These are phyloP conservation scores for Aspergillus sp. DNA, from an alignment of 2,329 filamentous ascomycete genomes.

Conservation along the genomic window DNA sequence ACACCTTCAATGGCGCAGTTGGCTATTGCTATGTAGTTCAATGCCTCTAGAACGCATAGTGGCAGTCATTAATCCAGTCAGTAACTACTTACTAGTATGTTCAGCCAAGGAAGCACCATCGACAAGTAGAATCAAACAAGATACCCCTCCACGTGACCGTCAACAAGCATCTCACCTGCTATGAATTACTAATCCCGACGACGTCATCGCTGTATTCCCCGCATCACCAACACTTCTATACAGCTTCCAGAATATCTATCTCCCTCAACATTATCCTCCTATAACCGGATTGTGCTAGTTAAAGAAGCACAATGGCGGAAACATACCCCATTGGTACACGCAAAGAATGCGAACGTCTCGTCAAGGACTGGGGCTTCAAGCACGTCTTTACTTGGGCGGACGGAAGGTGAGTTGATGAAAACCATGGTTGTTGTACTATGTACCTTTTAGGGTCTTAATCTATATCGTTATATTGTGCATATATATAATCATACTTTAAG, in stretches of 20 bases:
- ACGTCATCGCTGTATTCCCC: not conserved
- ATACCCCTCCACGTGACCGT: not conserved
- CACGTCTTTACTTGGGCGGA: constrained; percentile 66
- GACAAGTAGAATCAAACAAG: not conserved
- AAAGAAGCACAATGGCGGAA: constrained; percentile 25
- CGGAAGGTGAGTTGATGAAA: constrained; percentile 49
- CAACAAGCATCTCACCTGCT: not conserved
- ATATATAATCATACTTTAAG: too few relatives aligned
- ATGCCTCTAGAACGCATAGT: too few relatives aligned
- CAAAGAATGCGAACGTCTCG: constrained; percentile 55
- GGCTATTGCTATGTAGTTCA: too few relatives aligned
- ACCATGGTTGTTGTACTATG: not conserved
- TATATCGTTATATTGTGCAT: too few relatives aligned
- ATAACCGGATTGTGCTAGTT: too few relatives aligned
- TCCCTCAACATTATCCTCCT: too few relatives aligned
- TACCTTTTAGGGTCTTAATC: too few relatives aligned
- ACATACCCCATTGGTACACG: constrained; percentile 38
- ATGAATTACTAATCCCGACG: not conserved
- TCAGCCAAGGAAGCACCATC: not conserved
- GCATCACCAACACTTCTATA: not conserved
- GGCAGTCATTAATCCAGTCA: not conserved
- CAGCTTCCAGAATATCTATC: not conserved
- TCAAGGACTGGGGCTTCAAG: constrained; percentile 60
- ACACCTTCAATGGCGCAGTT: too few relatives aligned
- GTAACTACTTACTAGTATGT: too few relatives aligned